A percentile compares a stretch with the other conserved stretches of the same genome.
Conservation (phyloP, 225 moss, liverwort and hornwort genomes). For the Marchantia polymorpha region DNA sequence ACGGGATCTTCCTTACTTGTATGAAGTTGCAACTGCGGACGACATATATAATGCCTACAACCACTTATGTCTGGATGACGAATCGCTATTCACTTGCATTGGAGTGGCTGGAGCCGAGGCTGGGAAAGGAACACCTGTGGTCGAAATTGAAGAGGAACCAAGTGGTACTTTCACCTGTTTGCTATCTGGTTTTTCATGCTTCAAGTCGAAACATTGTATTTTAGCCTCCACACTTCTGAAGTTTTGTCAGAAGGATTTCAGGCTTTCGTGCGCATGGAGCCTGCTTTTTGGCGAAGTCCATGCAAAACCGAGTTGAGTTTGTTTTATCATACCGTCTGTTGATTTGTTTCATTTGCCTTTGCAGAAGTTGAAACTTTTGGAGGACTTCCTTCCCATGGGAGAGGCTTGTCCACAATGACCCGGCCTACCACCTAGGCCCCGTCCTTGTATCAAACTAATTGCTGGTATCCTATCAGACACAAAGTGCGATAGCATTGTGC, state of each 20-base stretch:
- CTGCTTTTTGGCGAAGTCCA: no score
- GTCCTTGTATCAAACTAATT: neutral
- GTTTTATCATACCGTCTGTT: neutral
- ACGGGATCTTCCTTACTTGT: constrained; percentile 82
- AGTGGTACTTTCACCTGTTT: constrained; percentile 43
- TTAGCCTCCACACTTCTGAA: no score
- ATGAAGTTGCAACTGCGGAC: constrained; percentile 92
- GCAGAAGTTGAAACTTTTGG: constrained; percentile 63
- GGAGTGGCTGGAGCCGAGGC: constrained; percentile 87
- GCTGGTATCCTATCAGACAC: constrained; percentile 8
- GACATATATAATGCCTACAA: constrained; percentile 98
- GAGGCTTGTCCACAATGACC: constrained; percentile 97
- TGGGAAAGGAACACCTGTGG: constrained; percentile 60
- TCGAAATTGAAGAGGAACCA: constrained; percentile 46
- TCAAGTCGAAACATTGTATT: neutral
- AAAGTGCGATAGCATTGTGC: constrained; percentile 4
- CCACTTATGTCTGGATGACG: constrained; percentile 79
- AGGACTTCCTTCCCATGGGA: constrained; percentile 59
- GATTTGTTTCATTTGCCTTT: neutral
- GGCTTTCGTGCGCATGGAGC: no score
- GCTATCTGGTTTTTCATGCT: neutral
- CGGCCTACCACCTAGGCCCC: constrained; percentile 74
- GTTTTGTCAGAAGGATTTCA: no score
- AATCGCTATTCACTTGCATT: constrained; percentile 85
- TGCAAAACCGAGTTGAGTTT: no score